Evolutionary conservation across 768 basidiomycete genomes (phyloP), one percentile per base, ranked within the genome.

Genomic region (Mycena capillaripes): DNA sequence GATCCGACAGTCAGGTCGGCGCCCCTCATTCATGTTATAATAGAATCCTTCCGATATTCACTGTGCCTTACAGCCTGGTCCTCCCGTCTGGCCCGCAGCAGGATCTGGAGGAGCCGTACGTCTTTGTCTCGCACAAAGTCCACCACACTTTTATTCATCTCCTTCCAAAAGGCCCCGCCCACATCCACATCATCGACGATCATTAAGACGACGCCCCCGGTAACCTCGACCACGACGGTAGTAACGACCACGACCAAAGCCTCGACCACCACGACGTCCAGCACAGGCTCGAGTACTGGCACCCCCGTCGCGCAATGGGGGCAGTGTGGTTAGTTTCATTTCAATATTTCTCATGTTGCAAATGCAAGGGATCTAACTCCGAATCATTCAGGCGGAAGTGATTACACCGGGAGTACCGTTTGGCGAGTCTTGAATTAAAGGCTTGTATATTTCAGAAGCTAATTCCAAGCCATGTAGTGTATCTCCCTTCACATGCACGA

Each of bases 61-160:
- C n/a, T 19, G 4, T 17, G n/a, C n/a, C 38, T n/a, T 9, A 23
- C 16, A 69, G 63, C 70, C 70, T 17, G 70, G 70, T 17, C 70
- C 70, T 10, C 17, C 70, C 10, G 63, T 71, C 21, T 71, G 70
- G 70, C 36, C 70, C 17, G 71, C 42, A 9, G 40, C 16, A 7
- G 68, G 68, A 3, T 60, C 64, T n/a, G n/a, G n/a, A n/a, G n/a
- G n/a, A n/a, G n/a, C n/a, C 27, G 70, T 70, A 9, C n/a, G 61
- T 48, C 44, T 29, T 11, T 11, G 16, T 38, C 9, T 16, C 38
- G 7, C 2, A 38, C 38, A 16, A 38, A 10, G 7, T 38, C 9
- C 2, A 38, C 7, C 16, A 16, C 1, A 38, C 7, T 10, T 38
- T 38, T 38, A 16, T 11, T 38, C 10, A 38, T 10, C 30, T 10